Evolutionary conservation across 2,329 filamentous ascomycete genomes (phyloP).

Genomic region (Hymenoscyphus linearis): DNA sequence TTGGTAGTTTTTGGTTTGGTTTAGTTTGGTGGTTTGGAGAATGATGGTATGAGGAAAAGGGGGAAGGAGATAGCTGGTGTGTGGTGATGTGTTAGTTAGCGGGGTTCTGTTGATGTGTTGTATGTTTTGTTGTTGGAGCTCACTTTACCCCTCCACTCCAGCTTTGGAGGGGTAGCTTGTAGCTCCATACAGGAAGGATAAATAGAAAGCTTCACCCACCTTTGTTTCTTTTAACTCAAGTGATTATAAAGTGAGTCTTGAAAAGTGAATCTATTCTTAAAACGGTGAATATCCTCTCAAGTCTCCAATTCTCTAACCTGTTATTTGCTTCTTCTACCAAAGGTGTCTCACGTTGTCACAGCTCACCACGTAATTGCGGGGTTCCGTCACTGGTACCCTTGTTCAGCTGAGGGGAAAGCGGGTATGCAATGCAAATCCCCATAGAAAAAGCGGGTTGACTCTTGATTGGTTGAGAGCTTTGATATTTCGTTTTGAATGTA

Average conservation of each 20-base stretch:
- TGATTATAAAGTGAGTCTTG: background rate
- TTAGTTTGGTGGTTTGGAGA: background rate
- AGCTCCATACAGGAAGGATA: too few species aligned
- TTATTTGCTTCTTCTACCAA: background rate
- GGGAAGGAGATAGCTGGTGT: too few species aligned
- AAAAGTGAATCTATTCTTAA: background rate
- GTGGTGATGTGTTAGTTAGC: background rate
- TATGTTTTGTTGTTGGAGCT: background rate
- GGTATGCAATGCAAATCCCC: background rate
- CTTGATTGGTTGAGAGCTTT: too few species aligned
- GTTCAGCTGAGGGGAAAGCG: background rate
- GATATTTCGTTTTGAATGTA: too few species aligned
- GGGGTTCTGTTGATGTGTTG: too few species aligned
- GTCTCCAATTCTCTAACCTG: too few species aligned
- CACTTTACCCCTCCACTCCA: too few species aligned
- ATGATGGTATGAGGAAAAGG: too few species aligned
- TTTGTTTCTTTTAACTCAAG: background rate
- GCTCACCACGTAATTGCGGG: background rate
- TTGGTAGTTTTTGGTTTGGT: background rate
- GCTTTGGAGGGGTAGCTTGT: background rate
- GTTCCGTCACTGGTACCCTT: background rate
- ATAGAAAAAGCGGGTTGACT: too few species aligned
- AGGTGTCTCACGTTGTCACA: background rate
- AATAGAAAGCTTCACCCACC: background rate
- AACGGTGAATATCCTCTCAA: background rate